phyloP scores from a whole-genome alignment of 2,329 filamentous ascomycete species.

The Cephalotrichum gorgonifer region DNA sequence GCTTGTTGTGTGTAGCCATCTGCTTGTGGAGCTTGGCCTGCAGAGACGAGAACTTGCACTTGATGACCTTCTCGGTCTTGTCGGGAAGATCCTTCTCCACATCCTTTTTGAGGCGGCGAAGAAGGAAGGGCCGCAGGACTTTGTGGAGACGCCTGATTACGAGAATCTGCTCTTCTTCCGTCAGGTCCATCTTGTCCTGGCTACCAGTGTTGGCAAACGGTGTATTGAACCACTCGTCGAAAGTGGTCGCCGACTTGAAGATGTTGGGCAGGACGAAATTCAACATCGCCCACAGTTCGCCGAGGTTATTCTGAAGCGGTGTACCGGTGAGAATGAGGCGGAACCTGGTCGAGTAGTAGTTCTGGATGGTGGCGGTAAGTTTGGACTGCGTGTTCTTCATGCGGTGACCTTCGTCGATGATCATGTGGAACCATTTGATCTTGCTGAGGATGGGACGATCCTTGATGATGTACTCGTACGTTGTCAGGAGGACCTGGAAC shows the following conservation, averaged over 20 bases:
- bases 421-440: slow-evolving; percentile 99
- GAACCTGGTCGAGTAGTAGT: slow-evolving; percentile 92
- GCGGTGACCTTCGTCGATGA: slow-evolving; percentile 96
- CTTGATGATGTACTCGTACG: slow-evolving; percentile 99
- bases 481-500: slow-evolving; percentile 94
- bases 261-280: slow-evolving; percentile 98
- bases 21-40: slow-evolving; percentile 95
- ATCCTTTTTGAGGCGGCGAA: slow-evolving; percentile 98
- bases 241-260: slow-evolving; percentile 98
- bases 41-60: slow-evolving; percentile 93
- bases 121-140: slow-evolving; percentile 90
- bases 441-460: slow-evolving; percentile 91
- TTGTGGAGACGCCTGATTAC: slow-evolving; percentile 98
- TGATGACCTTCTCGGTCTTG: slow-evolving; percentile 98
- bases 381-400: slow-evolving; percentile 99
- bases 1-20: slow-evolving; percentile 89
- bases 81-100: slow-evolving; percentile 98
- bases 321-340: slow-evolving; percentile 96
- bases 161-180: slow-evolving; percentile 98
- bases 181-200: slow-evolving; percentile 97
- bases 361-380: slow-evolving; percentile 84
- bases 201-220: slow-evolving; percentile 96
- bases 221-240: slow-evolving; percentile 99
- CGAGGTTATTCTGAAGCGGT: slow-evolving; percentile 90
- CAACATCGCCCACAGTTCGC: slow-evolving; percentile 93